Percentiles rank a stretch among this genome's conserved stretches.
These are phyloP conservation scores for Ustilago vetiveriae DNA, from an alignment of 1,284 basidiomycete species.

Conservation along the genomic window DNA sequence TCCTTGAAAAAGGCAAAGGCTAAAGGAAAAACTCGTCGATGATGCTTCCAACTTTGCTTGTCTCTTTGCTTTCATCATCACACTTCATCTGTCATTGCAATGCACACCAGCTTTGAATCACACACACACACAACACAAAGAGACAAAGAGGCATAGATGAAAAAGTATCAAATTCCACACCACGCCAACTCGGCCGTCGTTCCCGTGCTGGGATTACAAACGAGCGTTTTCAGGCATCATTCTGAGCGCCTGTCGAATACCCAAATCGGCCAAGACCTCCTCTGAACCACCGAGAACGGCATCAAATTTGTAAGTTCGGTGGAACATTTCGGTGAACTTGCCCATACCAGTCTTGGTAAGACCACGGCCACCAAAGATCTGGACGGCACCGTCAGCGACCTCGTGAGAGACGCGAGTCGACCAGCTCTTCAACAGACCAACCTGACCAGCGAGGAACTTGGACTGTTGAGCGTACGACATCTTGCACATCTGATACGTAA, in stretches of 20 bases:
- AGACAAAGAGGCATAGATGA: no score
- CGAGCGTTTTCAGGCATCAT: slow-evolving; percentile 62
- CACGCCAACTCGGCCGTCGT: no score
- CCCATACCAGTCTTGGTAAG: slow-evolving; percentile 76
- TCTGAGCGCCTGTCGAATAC: slow-evolving; percentile 70
- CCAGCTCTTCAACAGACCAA: slow-evolving; percentile 77
- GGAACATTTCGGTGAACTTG: slow-evolving; percentile 70
- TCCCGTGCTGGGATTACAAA: slow-evolving; percentile 24
- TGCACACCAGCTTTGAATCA: background rate
- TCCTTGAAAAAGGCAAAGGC: slow-evolving; percentile 38
- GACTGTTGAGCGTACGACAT: slow-evolving; percentile 78
- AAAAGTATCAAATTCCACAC: no score
- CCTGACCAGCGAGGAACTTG: slow-evolving; percentile 72
- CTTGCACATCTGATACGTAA: slow-evolving; percentile 90
- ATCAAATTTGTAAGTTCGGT: slow-evolving; percentile 79
- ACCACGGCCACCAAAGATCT: slow-evolving; percentile 77
- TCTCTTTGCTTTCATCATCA: background rate
- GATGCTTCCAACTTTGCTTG: background rate
- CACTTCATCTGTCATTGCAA: background rate
- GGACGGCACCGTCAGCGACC: slow-evolving; percentile 79
- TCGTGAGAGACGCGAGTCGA: slow-evolving; percentile 65
- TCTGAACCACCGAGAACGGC: slow-evolving; percentile 66
- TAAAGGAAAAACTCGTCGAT: slow-evolving; percentile 30
- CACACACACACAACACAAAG: background rate
- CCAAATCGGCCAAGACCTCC: slow-evolving; percentile 71